Percentiles rank a stretch among this genome's conserved stretches.
Evolutionary conservation across 495 filamentous ascomycete species (phyloP).

Genomic region (Rusavskia elegans): DNA sequence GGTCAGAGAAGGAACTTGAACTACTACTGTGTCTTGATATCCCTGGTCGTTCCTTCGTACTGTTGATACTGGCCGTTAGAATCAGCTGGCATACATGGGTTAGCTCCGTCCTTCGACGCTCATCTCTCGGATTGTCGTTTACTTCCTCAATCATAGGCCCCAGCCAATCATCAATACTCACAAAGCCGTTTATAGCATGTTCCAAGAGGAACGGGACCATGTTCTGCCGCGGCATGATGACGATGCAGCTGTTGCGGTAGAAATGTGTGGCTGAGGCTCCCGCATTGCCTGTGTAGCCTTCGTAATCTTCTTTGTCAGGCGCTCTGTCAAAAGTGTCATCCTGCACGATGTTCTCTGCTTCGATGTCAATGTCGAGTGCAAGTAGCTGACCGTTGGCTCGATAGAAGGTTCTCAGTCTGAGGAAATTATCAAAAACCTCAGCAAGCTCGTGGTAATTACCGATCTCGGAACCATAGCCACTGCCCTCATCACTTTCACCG

Average conservation of each 20-base stretch:
- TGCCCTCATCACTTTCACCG: too few relatives aligned
- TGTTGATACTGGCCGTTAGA: not conserved
- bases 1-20: too few relatives aligned
- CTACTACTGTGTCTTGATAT: too few relatives aligned
- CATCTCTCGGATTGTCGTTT: not conserved
- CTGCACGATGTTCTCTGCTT: constrained; percentile 1
- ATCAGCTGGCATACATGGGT: not conserved
- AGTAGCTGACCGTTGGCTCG: not conserved
- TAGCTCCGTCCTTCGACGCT: too few relatives aligned
- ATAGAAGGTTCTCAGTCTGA: not conserved
- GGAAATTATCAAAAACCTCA: not conserved
- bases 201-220: not conserved
- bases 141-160: not conserved
- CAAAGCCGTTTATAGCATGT: not conserved
- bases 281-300: constrained; percentile 24
- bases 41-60: too few relatives aligned
- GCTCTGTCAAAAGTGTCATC: constrained; percentile 10
- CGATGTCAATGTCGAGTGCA: not conserved
- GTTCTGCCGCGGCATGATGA: not conserved
- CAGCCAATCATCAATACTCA: not conserved
- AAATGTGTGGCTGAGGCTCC: constrained; percentile 15
- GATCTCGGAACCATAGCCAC: not conserved
- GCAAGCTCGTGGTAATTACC: not conserved
- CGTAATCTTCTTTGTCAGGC: constrained; percentile 22
- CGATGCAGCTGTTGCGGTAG: constrained; percentile 14